A percentile compares a stretch with the other conserved stretches of the same genome.
Conservation (phyloP, 306 rosid genomes). For the Cucurbita maxima region DNA sequence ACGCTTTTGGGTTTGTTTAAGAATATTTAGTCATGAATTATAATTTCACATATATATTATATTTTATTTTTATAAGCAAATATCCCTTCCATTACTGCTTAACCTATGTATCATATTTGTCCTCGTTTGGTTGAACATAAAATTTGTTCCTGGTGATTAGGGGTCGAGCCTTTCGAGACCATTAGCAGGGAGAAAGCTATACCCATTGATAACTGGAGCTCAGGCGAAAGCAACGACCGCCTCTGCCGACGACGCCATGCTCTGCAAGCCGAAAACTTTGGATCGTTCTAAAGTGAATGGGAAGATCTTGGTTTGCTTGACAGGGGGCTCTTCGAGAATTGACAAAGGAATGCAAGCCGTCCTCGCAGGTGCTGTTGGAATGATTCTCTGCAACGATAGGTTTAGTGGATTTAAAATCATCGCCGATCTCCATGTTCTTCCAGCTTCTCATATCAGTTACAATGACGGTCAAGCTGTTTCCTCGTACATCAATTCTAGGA, state of each 20-base stretch:
- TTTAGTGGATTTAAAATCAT: slow-evolving; percentile 12
- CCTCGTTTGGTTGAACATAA: too few species aligned
- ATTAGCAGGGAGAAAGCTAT: slow-evolving; percentile 24
- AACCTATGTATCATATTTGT: too few species aligned
- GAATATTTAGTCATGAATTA: too few species aligned
- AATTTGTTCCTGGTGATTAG: slow-evolving; percentile 3
- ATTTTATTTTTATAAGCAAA: too few species aligned
- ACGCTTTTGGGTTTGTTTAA: slow-evolving; percentile 22
- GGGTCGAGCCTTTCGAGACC: slow-evolving; percentile 37
- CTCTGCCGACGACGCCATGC: slow-evolving; percentile 13
- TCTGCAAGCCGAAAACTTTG: slow-evolving; percentile 26
- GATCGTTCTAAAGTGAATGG: slow-evolving; percentile 45
- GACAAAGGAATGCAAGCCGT: slow-evolving; percentile 37
- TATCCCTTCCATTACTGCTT: too few species aligned
- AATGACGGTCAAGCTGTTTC: background rate
- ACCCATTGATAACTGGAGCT: slow-evolving; percentile 37
- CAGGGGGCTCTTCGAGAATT: slow-evolving; percentile 25
- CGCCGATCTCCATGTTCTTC: background rate
- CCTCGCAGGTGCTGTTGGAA: slow-evolving; percentile 56
- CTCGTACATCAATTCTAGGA: background rate
- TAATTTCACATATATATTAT: too few species aligned
- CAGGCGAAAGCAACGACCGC: slow-evolving; percentile 20
- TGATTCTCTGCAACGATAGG: slow-evolving; percentile 52
- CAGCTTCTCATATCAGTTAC: too few species aligned
- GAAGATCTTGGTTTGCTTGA: slow-evolving; percentile 42